Base-by-base conservation (phyloP, 768 basidiomycete species). In the Ramaria sp. region DNA sequence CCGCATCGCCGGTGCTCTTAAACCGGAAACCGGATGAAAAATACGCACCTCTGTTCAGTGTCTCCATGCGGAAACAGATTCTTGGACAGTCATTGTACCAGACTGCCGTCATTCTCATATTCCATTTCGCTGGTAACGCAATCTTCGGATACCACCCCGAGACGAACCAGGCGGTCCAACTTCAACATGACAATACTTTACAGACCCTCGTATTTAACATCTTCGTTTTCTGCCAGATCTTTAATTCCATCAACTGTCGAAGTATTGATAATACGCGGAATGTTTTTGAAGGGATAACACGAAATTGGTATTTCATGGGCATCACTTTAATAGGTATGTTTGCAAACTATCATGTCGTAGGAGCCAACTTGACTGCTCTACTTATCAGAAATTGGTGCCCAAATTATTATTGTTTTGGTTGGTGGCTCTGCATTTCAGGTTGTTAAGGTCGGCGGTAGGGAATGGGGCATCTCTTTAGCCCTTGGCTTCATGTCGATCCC, bases 161-260 rank as follows among this genome's bases (percentile, higher is more conserved):
- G 22, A 58, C 59, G 22, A 63, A 73, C 46, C 63, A 65, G 1
- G 50, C 63, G 2, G 57, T 59, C 4, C 69, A 73, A 38, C 63
- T 67, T 12, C 59, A 76, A 4, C 69, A 76, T 47, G 65, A 79
- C 20, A 62, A 70, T 5, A 68, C 83, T 38, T 75, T 94, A 22
- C 82, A 85, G 64, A 93, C 95, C 0, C 73, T 98, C 17, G 91
- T 97, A 33, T 99, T 99, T 81, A 99, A 98, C 65, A 80, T 84
- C n/a, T 99, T 97, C 65, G 95, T 98, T 50, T 97, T 97, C 67
- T 89, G 91, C 30, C 96, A 98, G 69, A 93, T 99, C 63, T 93
- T 88, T 78, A 96, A 94, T 71, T 92, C 91, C 43, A 68, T 97
- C 69, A 99, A 97, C 67, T 91, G 88, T 63, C 78, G 96, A 53